Evolutionary conservation across 805 yeast genomes (phyloP).

Genomic region (Pichia heedii): DNA sequence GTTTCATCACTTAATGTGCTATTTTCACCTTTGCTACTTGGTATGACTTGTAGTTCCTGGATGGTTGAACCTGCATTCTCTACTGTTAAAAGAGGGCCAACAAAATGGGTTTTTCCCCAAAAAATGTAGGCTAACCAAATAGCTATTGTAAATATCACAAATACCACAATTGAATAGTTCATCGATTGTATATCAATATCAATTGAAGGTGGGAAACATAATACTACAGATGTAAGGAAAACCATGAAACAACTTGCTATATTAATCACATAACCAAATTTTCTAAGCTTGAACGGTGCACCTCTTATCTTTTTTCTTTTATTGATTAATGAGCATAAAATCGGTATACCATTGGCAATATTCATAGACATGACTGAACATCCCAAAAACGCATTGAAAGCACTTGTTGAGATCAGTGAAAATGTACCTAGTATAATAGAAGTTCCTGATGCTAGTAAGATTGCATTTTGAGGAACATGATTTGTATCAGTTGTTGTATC

Average conservation of each 20-base stretch:
- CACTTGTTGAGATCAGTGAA: constrained; percentile 61
- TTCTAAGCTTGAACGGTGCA: constrained; percentile 55
- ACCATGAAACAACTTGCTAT: constrained; percentile 53
- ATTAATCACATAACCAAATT: constrained; percentile 58
- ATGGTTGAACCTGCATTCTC: background rate
- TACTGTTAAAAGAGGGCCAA: constrained; percentile 46
- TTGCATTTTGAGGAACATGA: constrained; percentile 62
- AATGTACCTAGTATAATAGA: constrained; percentile 53
- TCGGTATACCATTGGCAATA: constrained; percentile 70
- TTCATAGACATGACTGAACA: constrained; percentile 70
- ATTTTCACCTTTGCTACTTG: background rate
- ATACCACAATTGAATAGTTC: constrained; percentile 64
- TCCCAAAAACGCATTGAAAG: constrained; percentile 78
- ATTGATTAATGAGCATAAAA: constrained; percentile 50
- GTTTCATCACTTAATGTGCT: background rate
- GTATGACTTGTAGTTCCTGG: background rate
- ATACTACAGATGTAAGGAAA: constrained; percentile 43
- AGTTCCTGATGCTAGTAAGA: constrained; percentile 53
- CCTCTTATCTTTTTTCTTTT: constrained; percentile 55
- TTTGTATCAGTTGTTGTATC: constrained; percentile 44
- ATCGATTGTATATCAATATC: constrained; percentile 39
- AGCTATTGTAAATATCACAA: constrained; percentile 36
- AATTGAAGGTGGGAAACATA: constrained; percentile 66
- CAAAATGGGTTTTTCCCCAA: constrained; percentile 58
- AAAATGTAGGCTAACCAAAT: constrained; percentile 42